Conservation (phyloP, 2,329 filamentous ascomycete genomes). For the Helminthosporium solani region DNA sequence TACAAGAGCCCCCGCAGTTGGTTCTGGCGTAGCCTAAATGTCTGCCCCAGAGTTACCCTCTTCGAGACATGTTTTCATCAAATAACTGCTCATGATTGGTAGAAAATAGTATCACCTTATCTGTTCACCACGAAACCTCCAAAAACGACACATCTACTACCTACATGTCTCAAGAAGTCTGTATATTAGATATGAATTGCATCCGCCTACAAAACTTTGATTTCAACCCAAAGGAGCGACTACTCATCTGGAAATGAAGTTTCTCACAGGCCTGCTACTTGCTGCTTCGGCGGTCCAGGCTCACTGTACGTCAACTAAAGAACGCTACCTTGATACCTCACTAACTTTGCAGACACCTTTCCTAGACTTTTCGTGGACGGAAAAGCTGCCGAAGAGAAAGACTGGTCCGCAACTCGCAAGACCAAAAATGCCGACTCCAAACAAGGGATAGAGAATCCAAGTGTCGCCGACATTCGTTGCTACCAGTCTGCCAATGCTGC, state of each 20-base stretch:
- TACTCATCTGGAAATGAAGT: slow-evolving; percentile 15
- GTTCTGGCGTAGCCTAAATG: slow-evolving; percentile 9
- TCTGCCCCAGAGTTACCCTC: not conserved
- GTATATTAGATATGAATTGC: not conserved
- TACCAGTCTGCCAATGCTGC: slow-evolving; percentile 24
- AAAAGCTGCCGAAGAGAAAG: slow-evolving; percentile 24
- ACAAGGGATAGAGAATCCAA: slow-evolving; percentile 32
- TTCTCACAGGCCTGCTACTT: slow-evolving; percentile 18
- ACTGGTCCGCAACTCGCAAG: slow-evolving; percentile 26
- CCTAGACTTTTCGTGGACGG: slow-evolving; percentile 28
- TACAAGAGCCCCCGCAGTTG: slow-evolving; percentile 7
- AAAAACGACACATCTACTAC: not conserved
- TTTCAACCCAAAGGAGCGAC: no score
- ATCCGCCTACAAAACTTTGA: not conserved
- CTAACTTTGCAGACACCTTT: slow-evolving; percentile 25
- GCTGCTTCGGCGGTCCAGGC: slow-evolving; percentile 21
- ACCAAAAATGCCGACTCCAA: slow-evolving; percentile 34
- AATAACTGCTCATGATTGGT: not conserved
- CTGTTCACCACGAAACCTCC: not conserved
- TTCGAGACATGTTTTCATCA: not conserved
- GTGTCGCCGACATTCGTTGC: slow-evolving; percentile 30
- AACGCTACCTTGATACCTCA: not conserved
- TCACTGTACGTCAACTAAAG: slow-evolving; percentile 18
- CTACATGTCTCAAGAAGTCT: no score
- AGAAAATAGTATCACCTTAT: not conserved